phyloP scores from a whole-genome alignment of 1,284 basidiomycete species.

The Melanopsichium pennsylvanicum region DNA sequence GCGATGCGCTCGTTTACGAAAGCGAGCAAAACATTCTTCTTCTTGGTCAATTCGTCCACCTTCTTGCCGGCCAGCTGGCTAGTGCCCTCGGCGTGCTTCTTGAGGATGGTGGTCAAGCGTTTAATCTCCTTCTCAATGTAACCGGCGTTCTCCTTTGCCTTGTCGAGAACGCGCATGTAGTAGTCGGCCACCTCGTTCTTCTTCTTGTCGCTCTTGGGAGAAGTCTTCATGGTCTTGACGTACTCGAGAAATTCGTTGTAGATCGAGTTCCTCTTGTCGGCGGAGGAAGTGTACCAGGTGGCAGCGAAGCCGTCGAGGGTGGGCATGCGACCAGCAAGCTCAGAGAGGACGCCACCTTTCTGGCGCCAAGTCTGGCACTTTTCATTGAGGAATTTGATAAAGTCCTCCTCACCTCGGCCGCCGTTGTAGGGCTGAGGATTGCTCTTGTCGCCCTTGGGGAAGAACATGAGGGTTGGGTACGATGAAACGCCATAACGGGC shows the following conservation, averaged over 20 bases:
- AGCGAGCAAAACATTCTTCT: slow-evolving; percentile 82
- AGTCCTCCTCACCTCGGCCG: slow-evolving; percentile 74
- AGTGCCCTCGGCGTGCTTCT: slow-evolving; percentile 71
- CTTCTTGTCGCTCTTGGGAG: slow-evolving; percentile 56
- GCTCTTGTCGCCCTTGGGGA: slow-evolving; percentile 74
- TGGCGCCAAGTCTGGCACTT: slow-evolving; percentile 85
- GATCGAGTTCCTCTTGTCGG: slow-evolving; percentile 70
- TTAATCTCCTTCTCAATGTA: slow-evolving; percentile 87
- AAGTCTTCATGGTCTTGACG: slow-evolving; percentile 51
- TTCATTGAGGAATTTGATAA: slow-evolving; percentile 76
- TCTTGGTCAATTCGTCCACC: slow-evolving; percentile 91
- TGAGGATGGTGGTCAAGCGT: slow-evolving; percentile 74
- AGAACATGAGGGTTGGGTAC: slow-evolving; percentile 90
- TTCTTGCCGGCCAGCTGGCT: slow-evolving; percentile 75
- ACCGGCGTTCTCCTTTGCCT: slow-evolving; percentile 74
- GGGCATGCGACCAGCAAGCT: slow-evolving; percentile 80
- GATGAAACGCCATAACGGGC: slow-evolving; percentile 74
- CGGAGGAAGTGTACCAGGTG: slow-evolving; percentile 75
- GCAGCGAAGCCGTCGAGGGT: slow-evolving; percentile 81
- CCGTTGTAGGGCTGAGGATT: slow-evolving; percentile 76
- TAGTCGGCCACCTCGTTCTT: slow-evolving; percentile 73
- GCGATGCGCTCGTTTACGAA: slow-evolving; percentile 69
- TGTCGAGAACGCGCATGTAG: slow-evolving; percentile 88
- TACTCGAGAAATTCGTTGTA: slow-evolving; percentile 71
- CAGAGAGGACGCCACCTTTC: slow-evolving; percentile 80